A percentile compares a stretch with the other conserved stretches of the same genome.
Evolutionary conservation across 805 yeast species (phyloP).

Genomic region (Ogataea sp.): DNA sequence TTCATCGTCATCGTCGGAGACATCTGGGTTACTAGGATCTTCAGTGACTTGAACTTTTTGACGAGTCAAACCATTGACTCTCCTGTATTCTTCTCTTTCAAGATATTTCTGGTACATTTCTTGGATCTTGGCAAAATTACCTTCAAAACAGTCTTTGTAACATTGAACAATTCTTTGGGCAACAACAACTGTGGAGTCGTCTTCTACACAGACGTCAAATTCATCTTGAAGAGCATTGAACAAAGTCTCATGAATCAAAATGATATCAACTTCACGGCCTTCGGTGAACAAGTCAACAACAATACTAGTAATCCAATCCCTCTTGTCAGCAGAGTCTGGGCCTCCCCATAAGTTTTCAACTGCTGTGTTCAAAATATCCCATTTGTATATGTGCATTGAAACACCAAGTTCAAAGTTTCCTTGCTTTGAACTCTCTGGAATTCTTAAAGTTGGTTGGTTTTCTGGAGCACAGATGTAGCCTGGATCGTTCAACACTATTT

Average conservation of each 20-base stretch:
- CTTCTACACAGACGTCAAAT: conserved; percentile 82
- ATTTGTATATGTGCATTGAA: conserved; percentile 79
- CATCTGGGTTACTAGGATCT: conserved; percentile 60
- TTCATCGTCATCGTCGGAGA: conserved; percentile 38
- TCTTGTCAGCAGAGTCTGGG: conserved; percentile 76
- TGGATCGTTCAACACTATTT: conserved; percentile 22
- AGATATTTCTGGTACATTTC: conserved; percentile 51
- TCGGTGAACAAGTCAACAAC: conserved; percentile 68
- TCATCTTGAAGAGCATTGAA: conserved; percentile 92
- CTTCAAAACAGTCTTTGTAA: conserved; percentile 54
- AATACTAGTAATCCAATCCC: conserved; percentile 90
- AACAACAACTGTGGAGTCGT: conserved; percentile 73
- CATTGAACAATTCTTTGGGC: conserved; percentile 58
- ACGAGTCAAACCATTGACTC: conserved; percentile 16
- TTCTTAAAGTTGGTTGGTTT: conserved; percentile 13
- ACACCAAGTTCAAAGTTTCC: conserved; percentile 89
- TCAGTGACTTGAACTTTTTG: conserved; percentile 38
- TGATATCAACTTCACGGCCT: conserved; percentile 62
- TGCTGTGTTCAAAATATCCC: conserved; percentile 86
- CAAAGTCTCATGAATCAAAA: conserved; percentile 76
- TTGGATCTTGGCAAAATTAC: conserved; percentile 50
- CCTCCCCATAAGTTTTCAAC: conserved; percentile 97
- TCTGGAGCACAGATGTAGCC: conserved; percentile 24
- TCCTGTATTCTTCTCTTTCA: conserved; percentile 37
- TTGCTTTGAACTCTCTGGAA: conserved; percentile 55